Percentiles rank a stretch among this genome's conserved stretches.
These are phyloP conservation scores for Umbilicus rupestris DNA, from an alignment of 164 flowering plant species.

Conservation along the genomic window DNA sequence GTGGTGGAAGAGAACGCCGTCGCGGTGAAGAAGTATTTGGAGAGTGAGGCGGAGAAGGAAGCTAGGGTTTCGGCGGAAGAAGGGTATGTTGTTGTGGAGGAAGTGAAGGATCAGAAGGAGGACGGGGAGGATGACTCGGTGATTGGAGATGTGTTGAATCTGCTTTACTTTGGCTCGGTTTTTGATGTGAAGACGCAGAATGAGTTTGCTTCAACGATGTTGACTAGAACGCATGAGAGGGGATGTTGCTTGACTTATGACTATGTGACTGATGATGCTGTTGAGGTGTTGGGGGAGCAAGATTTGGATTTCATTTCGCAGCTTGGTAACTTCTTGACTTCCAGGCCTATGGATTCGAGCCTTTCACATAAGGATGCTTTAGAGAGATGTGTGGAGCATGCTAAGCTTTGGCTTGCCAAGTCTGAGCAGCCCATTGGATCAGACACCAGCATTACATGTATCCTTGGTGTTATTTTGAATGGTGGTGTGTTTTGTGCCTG, in stretches of 20 bases:
- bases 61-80: conserved; percentile 8
- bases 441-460: conserved; percentile 56
- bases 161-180: conserved; percentile 69
- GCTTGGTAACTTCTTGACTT: conserved; percentile 48
- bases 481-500: neutral
- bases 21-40: conserved; percentile 14
- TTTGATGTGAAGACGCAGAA: conserved; percentile 76
- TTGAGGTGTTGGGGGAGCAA: conserved; percentile 64
- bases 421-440: conserved; percentile 53
- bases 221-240: conserved; percentile 75
- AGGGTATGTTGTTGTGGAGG: neutral
- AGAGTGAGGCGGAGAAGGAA: neutral
- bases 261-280: conserved; percentile 85
- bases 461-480: neutral
- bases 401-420: conserved; percentile 66
- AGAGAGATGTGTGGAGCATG: conserved; percentile 62
- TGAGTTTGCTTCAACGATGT: conserved; percentile 64
- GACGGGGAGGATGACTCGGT: neutral
- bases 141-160: conserved; percentile 54
- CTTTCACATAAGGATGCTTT: conserved; percentile 78
- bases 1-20: conserved; percentile 53
- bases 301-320: conserved; percentile 75
- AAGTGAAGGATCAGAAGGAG: conserved; percentile 7
- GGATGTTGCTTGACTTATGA: conserved; percentile 90
- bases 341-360: conserved; percentile 60